phyloP scores from a whole-genome alignment of 768 basidiomycete species.

The Hydnomerulius pinastri region DNA sequence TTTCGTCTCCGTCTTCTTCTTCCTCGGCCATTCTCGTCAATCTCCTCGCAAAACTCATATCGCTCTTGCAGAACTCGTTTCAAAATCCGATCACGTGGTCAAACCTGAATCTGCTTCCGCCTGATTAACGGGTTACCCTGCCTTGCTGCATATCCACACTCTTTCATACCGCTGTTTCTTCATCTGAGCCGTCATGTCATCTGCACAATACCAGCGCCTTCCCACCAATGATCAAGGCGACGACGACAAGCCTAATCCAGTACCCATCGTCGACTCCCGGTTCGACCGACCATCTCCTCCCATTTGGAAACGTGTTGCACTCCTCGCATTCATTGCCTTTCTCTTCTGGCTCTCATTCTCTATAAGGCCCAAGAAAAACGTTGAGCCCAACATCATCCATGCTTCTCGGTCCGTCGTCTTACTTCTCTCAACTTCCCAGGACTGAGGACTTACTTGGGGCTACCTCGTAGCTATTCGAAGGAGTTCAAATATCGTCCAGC shows the following conservation, averaged over 20 bases:
- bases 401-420: constrained; percentile 56
- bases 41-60: constrained; percentile 1
- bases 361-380: constrained; percentile 24
- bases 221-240: background rate
- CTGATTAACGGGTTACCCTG: background rate
- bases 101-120: background rate
- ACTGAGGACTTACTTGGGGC: background rate
- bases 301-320: constrained; percentile 46
- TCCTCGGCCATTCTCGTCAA: constrained; percentile 11
- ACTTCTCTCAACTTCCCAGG: background rate
- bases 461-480: constrained; percentile 68
- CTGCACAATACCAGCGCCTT: constrained; percentile 4
- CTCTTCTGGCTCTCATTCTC: constrained; percentile 48
- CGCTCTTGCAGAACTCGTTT: constrained; percentile 14
- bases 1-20: constrained; percentile 9
- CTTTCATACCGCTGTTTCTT: background rate
- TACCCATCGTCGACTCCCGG: constrained; percentile 20
- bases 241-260: background rate
- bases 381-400: constrained; percentile 53
- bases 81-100: constrained; percentile 20
- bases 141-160: background rate
- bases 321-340: constrained; percentile 42
- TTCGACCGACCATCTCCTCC: constrained; percentile 44
- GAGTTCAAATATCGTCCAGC: constrained; percentile 83
- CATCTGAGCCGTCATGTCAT: constrained; percentile 1